These are phyloP conservation scores for Strobilomyces dryophilus DNA, from an alignment of 768 basidiomycete genomes.

Conservation along the genomic window DNA sequence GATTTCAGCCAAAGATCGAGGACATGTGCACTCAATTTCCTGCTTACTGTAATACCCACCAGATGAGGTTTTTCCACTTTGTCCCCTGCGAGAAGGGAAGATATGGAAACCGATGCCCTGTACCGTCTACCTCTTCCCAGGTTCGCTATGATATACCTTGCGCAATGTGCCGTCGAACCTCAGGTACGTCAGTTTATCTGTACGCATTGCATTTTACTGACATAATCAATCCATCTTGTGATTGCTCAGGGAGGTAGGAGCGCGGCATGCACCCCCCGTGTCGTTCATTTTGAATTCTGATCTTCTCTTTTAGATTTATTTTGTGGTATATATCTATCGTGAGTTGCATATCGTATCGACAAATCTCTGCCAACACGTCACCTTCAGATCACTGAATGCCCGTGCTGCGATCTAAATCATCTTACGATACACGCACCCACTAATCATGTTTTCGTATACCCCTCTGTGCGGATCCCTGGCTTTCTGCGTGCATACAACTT, in stretches of 20 bases:
- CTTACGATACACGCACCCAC: not conserved
- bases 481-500: not conserved
- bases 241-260: not conserved
- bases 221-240: not conserved
- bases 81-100: not conserved
- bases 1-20: conserved; percentile 2
- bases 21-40: conserved; percentile 14
- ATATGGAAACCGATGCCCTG: not conserved
- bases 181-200: not conserved
- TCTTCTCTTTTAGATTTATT: not conserved
- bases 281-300: not conserved
- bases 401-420: not conserved
- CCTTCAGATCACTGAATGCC: conserved; percentile 1
- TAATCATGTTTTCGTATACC: conserved; percentile 1
- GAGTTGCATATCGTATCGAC: not conserved
- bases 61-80: not conserved
- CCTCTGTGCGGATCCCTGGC: not conserved
- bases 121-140: accelerated
- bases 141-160: conserved; percentile 6
- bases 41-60: conserved; percentile 7
- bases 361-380: not conserved
- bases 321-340: conserved; percentile 1
- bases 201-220: not conserved
- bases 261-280: not conserved
- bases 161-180: not conserved